Evolutionary conservation across 179 eudicot species (phyloP).

Genomic region (Drosera spatulata): DNA sequence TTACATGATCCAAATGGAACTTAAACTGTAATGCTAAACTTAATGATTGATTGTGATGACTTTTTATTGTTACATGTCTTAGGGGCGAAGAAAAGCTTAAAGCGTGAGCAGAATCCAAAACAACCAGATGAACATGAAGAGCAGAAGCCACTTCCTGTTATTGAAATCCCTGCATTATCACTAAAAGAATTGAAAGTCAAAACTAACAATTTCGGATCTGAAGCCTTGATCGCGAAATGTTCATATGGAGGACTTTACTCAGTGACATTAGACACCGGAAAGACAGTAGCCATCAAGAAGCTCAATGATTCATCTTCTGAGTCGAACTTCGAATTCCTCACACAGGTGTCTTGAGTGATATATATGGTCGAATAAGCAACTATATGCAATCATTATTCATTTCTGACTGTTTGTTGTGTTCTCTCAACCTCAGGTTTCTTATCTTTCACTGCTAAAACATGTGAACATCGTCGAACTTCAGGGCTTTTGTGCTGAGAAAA

Average conservation of each 20-base stretch:
- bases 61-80: no score
- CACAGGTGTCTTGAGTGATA: constrained; percentile 24
- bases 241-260: constrained; percentile 59
- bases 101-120: no score
- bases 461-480: constrained; percentile 38
- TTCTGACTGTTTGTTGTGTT: not conserved
- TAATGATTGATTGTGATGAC: no score
- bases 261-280: constrained; percentile 40
- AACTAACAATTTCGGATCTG: constrained; percentile 48
- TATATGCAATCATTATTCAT: not conserved
- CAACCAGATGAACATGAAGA: constrained; percentile 28
- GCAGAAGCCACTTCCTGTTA: constrained; percentile 31
- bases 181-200: constrained; percentile 46
- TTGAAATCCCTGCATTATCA: constrained; percentile 41
- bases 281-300: constrained; percentile 47
- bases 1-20: no score
- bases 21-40: no score
- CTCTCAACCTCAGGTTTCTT: constrained; percentile 20
- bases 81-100: no score
- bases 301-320: constrained; percentile 45
- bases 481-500: constrained; percentile 41
- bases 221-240: constrained; percentile 61
- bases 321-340: constrained; percentile 39
- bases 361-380: not conserved
- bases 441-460: constrained; percentile 32